Base-by-base conservation (phyloP, 2,329 filamentous ascomycete genomes). In the Penicillium capsulatum region DNA sequence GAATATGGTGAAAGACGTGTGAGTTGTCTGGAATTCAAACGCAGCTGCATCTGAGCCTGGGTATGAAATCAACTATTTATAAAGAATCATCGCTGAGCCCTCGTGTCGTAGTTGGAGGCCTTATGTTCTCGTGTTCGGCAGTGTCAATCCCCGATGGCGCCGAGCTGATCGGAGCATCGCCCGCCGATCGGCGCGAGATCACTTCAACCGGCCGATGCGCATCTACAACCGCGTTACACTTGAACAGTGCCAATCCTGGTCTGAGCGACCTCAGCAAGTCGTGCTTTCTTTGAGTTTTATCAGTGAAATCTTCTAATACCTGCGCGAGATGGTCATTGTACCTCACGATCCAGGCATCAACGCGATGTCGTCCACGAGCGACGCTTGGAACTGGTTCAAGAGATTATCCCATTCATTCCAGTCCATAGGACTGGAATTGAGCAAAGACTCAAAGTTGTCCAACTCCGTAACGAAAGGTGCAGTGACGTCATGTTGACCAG, bases 361-460 rank as follows among this genome's bases (percentile, higher is more conserved):
- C n/a, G 34, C 33, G 17, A 39, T 38, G 34, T 53, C 51, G 26
- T 54, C 50, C 17, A 44, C 20, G 14, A 53, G 32, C 2, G 50
- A 45, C 34, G 36, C 44, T 17, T 57, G 54, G 9, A 57, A 60
- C 10, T 59, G 47, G n/a, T 53, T 49, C n/a, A 59, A 43, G 3
- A 61, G 40, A n/a, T 48, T 45, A 26, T 59, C 53, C 54, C 58
- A 59, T 35, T 61, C 51, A 34, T 40, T 40, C 58, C 58, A 61
- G 33, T 57, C 47, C 38, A 57, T 47, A 4, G 52, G 49, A 17
- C 53, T 55, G 20, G 50, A 42, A 9, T 47, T 41, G 7, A 47
- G 30, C 6, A 47, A 14, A 29, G 46, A 47, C 7, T 44, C 38
- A 13, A 49, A 33, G 9, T 38, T 36, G 3, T 36, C 40, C 3